Conservation (phyloP, 768 basidiomycete genomes). For the Mrakia frigida region DNA sequence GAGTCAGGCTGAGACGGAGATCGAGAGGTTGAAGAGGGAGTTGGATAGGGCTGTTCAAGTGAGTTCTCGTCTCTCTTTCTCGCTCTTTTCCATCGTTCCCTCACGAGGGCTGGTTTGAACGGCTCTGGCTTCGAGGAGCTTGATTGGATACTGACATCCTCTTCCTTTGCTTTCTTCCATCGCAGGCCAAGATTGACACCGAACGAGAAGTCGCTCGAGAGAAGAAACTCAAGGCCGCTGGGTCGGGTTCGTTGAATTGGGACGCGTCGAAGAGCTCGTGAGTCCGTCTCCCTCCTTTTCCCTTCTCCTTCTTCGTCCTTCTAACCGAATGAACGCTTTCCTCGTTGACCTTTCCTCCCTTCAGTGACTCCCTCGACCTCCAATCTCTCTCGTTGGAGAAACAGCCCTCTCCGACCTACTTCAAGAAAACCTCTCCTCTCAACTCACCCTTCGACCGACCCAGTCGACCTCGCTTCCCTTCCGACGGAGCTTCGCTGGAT, state of each 20-base stretch:
- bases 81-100: not conserved
- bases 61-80: not conserved
- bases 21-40: not conserved
- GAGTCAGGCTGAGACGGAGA: not conserved
- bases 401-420: not conserved
- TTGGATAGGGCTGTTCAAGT: not conserved
- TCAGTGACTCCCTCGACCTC: not conserved
- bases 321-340: not conserved
- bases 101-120: no score
- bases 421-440: not conserved
- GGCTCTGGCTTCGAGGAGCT: no score
- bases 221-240: not conserved
- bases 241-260: not conserved
- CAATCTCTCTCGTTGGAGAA: not conserved
- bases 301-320: not conserved
- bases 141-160: not conserved
- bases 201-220: constrained; percentile 13
- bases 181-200: constrained; percentile 3
- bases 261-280: not conserved
- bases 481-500: not conserved
- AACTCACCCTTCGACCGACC: not conserved
- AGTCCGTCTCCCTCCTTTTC: not conserved
- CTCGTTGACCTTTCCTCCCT: not conserved
- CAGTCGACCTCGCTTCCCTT: not conserved
- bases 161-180: not conserved